These are phyloP conservation scores for Naegleria gruberi DNA, from an alignment of 208 protist species.

Conservation along the genomic window DNA sequence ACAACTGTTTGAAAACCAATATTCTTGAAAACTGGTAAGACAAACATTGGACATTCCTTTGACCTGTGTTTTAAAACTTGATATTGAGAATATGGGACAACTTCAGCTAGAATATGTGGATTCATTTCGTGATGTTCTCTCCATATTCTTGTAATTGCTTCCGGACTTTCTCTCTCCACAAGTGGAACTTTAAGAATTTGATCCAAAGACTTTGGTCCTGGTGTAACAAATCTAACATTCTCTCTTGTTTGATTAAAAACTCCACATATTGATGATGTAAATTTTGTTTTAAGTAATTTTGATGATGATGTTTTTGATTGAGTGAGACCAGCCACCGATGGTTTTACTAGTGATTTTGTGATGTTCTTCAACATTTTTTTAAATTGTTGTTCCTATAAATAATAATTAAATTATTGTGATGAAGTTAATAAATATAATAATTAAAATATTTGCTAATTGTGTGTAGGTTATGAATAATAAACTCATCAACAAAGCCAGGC, in stretches of 20 bases:
- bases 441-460: no score
- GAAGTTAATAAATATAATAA: no score
- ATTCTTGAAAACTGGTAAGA: not conserved
- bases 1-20: not conserved
- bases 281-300: not conserved
- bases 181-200: not conserved
- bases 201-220: not conserved
- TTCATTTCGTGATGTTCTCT: not conserved
- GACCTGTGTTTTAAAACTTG: not conserved
- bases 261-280: no score
- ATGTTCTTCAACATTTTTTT: not conserved
- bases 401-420: no score
- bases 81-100: not conserved
- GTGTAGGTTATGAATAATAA: no score
- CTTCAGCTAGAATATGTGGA: not conserved
- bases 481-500: no score
- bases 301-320: not conserved
- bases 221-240: not conserved
- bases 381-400: no score
- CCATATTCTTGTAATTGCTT: not conserved
- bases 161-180: not conserved
- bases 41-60: conserved; percentile 10
- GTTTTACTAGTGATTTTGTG: no score
- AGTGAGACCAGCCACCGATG: no score
- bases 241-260: not conserved